phyloP scores from a whole-genome alignment of 176 grass and related monocot genomes.

The Rhynchospora breviuscula region DNA sequence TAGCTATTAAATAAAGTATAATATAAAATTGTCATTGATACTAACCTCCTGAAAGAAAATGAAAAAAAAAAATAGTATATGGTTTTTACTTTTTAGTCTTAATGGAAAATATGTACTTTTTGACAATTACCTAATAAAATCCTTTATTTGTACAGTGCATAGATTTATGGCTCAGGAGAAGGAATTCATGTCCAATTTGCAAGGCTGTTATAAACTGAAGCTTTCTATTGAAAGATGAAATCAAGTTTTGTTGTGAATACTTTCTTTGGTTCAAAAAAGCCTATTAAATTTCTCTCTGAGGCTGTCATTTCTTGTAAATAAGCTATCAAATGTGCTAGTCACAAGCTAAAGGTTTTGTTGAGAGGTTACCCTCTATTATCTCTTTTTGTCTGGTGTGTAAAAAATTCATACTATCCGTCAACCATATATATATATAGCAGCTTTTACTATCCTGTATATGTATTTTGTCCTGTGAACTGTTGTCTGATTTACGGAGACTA shows the following conservation, averaged over 20 bases:
- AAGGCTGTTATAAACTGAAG: background rate
- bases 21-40: background rate
- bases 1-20: background rate
- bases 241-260: background rate
- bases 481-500: background rate
- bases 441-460: background rate
- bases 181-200: background rate
- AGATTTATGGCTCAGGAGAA: background rate
- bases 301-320: background rate
- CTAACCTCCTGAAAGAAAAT: background rate
- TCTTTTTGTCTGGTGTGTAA: background rate
- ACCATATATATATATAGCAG: background rate
- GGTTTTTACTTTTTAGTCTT: background rate
- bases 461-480: background rate
- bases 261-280: background rate
- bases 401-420: background rate
- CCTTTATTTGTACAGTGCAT: conserved; percentile 1
- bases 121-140: background rate
- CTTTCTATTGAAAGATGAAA: background rate
- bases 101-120: background rate
- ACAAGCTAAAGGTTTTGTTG: background rate
- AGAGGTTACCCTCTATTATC: background rate
- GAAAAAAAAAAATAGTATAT: background rate
- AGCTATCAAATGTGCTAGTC: background rate
- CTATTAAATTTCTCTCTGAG: background rate